Percentiles rank a stretch among this genome's conserved stretches.
These are phyloP conservation scores for Roridomyces roridus DNA, from an alignment of 768 basidiomycete species.

Conservation along the genomic window DNA sequence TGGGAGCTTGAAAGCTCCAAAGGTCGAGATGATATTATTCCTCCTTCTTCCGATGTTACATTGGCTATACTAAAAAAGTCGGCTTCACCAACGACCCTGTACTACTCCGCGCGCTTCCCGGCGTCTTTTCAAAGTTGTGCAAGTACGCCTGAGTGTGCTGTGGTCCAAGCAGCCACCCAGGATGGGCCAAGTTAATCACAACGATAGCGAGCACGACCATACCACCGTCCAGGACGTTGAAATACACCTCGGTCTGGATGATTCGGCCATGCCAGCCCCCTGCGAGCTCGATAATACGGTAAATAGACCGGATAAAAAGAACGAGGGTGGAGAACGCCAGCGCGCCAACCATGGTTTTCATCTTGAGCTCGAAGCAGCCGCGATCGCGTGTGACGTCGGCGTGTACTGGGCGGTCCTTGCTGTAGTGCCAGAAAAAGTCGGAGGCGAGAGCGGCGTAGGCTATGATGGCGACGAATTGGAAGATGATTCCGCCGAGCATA, in stretches of 20 bases:
- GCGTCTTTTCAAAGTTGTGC: background rate
- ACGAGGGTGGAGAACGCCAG: slow-evolving; percentile 46
- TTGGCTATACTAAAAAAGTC: too few species aligned
- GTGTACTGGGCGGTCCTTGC: slow-evolving; percentile 40
- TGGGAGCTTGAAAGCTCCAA: too few species aligned
- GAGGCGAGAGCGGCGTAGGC: slow-evolving; percentile 45
- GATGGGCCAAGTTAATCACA: slow-evolving; percentile 49
- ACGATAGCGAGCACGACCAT: slow-evolving; percentile 51
- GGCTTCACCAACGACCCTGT: too few species aligned
- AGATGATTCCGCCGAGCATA: slow-evolving; percentile 71
- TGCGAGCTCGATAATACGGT: slow-evolving; percentile 57
- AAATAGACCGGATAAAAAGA: slow-evolving; percentile 59
- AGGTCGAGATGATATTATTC: too few species aligned
- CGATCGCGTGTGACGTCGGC: too few species aligned
- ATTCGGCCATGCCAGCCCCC: slow-evolving; percentile 59
- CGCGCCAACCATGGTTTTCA: slow-evolving; percentile 38
- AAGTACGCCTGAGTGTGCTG: background rate
- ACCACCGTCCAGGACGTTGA: slow-evolving; percentile 51
- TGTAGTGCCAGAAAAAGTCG: slow-evolving; percentile 56
- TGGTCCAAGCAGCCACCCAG: slow-evolving; percentile 30
- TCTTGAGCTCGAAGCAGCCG: background rate
- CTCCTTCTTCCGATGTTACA: too few species aligned
- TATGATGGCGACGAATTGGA: slow-evolving; percentile 44
- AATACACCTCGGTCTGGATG: slow-evolving; percentile 53
- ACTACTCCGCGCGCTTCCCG: too few species aligned